phyloP scores from a whole-genome alignment of 768 basidiomycete species.

The Cytidiella melzeri region DNA sequence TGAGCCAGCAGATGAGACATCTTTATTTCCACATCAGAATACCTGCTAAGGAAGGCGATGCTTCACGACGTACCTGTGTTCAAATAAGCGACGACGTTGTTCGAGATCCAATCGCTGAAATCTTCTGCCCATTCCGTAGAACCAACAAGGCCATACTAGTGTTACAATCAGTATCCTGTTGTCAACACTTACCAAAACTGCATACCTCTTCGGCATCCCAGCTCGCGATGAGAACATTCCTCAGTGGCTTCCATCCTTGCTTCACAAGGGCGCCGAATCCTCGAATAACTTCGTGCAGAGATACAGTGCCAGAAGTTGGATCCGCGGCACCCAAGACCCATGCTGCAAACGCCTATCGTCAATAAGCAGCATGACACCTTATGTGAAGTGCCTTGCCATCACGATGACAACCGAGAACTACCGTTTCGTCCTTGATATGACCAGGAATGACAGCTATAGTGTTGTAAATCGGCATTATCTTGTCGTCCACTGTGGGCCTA shows the following conservation, averaged over 20 bases:
- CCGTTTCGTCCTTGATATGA: slow-evolving; percentile 76
- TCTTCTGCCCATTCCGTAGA: slow-evolving; percentile 95
- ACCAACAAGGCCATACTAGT: slow-evolving; percentile 65
- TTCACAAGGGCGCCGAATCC: slow-evolving; percentile 63
- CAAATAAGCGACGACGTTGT: slow-evolving; percentile 80
- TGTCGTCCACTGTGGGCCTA: slow-evolving; percentile 56
- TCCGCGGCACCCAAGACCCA: slow-evolving; percentile 83
- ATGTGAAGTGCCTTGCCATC: slow-evolving; percentile 50
- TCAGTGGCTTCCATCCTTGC: slow-evolving; percentile 78
- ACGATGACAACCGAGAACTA: slow-evolving; percentile 83
- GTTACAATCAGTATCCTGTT: neutral
- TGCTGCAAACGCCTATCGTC: slow-evolving; percentile 18
- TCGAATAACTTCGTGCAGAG: slow-evolving; percentile 70
- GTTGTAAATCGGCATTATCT: slow-evolving; percentile 89
- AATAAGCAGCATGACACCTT: neutral
- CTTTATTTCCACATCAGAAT: too few species aligned
- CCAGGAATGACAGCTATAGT: slow-evolving; percentile 79
- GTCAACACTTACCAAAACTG: neutral
- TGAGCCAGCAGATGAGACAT: slow-evolving; percentile 59
- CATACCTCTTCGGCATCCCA: slow-evolving; percentile 74
- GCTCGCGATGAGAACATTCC: slow-evolving; percentile 69
- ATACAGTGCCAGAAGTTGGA: slow-evolving; percentile 75
- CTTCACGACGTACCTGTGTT: slow-evolving; percentile 62
- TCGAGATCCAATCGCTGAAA: slow-evolving; percentile 72
- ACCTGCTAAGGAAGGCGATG: neutral